phyloP scores from a whole-genome alignment of 441 rosid species.

The Gossypium aridum region DNA sequence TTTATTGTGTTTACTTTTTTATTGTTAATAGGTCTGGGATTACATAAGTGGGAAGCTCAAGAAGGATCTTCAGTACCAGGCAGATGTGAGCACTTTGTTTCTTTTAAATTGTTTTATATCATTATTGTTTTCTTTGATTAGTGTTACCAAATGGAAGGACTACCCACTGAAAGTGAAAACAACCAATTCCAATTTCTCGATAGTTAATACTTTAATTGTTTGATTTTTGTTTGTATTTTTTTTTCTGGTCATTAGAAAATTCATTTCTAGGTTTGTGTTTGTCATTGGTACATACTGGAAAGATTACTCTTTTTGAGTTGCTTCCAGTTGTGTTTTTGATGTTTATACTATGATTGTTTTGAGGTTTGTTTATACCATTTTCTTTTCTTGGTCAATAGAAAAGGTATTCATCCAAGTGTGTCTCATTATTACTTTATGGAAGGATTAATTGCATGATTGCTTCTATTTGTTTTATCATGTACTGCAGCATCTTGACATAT shows the following conservation, averaged over 20 bases:
- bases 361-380: not conserved
- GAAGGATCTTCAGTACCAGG: constrained; percentile 98
- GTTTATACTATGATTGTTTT: not conserved
- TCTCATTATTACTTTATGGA: not conserved
- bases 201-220: not conserved
- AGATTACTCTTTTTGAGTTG: not conserved
- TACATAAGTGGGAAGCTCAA: constrained; percentile 95
- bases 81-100: constrained; percentile 58
- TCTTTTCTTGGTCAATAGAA: not conserved
- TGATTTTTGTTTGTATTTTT: not conserved
- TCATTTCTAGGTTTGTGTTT: not conserved
- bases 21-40: constrained; percentile 80
- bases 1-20: constrained; percentile 21
- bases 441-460: not conserved
- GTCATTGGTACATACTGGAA: not conserved
- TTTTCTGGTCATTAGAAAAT: not conserved
- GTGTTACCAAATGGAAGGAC: not conserved
- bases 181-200: not conserved
- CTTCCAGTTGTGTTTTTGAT: not conserved
- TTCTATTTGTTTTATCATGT: not conserved
- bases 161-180: not conserved
- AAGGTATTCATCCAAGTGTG: not conserved
- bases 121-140: constrained; percentile 4
- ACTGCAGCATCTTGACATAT: not conserved
- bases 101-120: constrained; percentile 1